Base-by-base conservation (phyloP, 2,329 filamentous ascomycete genomes). In the Microdochium bolleyi region DNA sequence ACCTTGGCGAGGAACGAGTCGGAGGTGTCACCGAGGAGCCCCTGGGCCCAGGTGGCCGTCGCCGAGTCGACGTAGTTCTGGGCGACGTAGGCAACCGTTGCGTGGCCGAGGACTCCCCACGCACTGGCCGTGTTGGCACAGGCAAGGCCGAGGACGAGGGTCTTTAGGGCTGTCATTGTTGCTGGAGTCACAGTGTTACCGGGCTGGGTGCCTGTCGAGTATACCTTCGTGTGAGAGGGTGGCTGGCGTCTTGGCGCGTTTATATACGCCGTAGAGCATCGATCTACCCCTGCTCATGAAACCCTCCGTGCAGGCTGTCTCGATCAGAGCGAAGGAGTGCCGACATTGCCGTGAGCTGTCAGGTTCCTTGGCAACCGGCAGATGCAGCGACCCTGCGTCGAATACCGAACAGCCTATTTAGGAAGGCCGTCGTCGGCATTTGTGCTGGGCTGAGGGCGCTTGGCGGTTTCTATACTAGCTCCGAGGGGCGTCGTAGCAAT, bases 61-160 rank as follows among this genome's bases (percentile, higher is more conserved):
- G 66, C 64, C 0, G 70, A 51, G 14, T 67, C 55, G 9, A 80
- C 70, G 58, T 77, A 78, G 62, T 76, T 70, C 50, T 69, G 70
- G 1, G 77, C 77, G 46, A 81, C 62, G 60, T 78, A 78, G 21
- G 77, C 78, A n/a, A 80, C 69, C 1, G 78, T 75, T 55, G 74
- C 73, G 60, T 81, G 78, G 55, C 77, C 77, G 55, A 74, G 67
- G 8, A 64, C 62, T 13, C 72, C 72, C 72, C 72, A 74, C 52
- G 72, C 72, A 51, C 52, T 41, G 49, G 60, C 22, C 41, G 41
- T 46, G 19, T 46, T 21, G 30, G 56, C 56, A 50, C 60, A 52
- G 38, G 62, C 59, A 13, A 58, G 53, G 50, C 51, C 30, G n/a
- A 57, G 52, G 1, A 57, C 51, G 21, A 57, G 49, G 32, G 60